Conservation (phyloP, 179 eudicot genomes). For the Heliamphora pulchella region DNA sequence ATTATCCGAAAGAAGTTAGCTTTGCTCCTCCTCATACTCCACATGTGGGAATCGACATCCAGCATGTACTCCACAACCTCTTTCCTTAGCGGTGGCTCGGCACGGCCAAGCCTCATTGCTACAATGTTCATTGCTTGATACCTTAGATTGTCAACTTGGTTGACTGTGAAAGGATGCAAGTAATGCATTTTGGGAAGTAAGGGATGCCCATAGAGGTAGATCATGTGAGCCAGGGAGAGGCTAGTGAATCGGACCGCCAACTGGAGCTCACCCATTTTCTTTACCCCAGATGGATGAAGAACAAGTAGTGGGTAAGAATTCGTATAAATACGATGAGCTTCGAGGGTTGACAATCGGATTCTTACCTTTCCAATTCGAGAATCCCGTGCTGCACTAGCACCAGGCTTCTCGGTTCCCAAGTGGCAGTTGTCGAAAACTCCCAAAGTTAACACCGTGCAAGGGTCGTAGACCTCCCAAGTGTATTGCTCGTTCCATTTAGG, state of each 20-base stretch:
- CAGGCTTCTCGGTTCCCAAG: constrained; percentile 19
- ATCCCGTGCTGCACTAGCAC: constrained; percentile 20
- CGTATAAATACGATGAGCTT: constrained; percentile 27
- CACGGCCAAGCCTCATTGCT: constrained; percentile 27
- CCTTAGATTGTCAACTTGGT: constrained; percentile 31
- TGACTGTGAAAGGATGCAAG: constrained; percentile 35
- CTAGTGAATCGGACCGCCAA: constrained; percentile 31
- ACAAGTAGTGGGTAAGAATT: constrained; percentile 32
- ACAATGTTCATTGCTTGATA: constrained; percentile 39
- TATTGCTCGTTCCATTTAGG: constrained; percentile 63
- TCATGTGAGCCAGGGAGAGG: constrained; percentile 27
- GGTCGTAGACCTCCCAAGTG: constrained; percentile 36
- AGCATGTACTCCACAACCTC: constrained; percentile 40
- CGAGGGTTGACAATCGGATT: constrained; percentile 29
- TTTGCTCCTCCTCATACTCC: constrained; percentile 42
- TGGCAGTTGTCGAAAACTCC: constrained; percentile 37
- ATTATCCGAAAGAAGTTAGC: constrained; percentile 39
- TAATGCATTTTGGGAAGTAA: constrained; percentile 39
- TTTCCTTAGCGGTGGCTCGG: constrained; percentile 32
- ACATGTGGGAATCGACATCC: constrained; percentile 37
- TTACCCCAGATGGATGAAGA: constrained; percentile 28
- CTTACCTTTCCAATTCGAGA: constrained; percentile 32
- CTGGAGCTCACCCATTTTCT: constrained; percentile 39
- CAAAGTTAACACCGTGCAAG: constrained; percentile 33
- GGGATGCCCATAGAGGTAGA: constrained; percentile 28